Evolutionary conservation across 2,329 filamentous ascomycete species (phyloP).

Genomic region (Penicillium janthinellum): DNA sequence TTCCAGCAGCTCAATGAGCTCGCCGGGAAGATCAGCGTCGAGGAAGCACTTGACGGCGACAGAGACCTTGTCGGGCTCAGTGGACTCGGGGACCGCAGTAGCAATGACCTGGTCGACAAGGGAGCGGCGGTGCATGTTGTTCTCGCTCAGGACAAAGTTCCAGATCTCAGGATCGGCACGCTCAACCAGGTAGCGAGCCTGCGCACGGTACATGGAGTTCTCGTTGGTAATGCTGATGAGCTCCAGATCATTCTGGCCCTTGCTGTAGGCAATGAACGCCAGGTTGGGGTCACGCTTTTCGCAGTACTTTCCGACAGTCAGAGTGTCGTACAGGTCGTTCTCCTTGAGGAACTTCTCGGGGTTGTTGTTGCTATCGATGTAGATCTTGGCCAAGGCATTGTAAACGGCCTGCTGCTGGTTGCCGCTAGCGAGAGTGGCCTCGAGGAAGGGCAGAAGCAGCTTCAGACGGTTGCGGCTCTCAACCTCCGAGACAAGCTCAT

Average conservation of each 20-base stretch:
- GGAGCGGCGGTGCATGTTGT: slow-evolving; percentile 92
- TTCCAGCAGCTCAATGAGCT: slow-evolving; percentile 95
- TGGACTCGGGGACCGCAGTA: slow-evolving; percentile 89
- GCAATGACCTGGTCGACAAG: slow-evolving; percentile 95
- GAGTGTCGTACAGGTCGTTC: slow-evolving; percentile 93
- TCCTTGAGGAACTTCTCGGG: slow-evolving; percentile 97
- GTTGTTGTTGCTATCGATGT: slow-evolving; percentile 98
- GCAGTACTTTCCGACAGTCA: slow-evolving; percentile 94
- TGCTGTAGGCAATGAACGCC: slow-evolving; percentile 90
- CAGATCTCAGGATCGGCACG: slow-evolving; percentile 88
- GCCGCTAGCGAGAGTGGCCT: slow-evolving; percentile 82
- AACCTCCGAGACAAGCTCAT: slow-evolving; percentile 92
- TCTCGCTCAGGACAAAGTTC: slow-evolving; percentile 90
- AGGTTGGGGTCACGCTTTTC: slow-evolving; percentile 97
- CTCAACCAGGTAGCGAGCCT: slow-evolving; percentile 91
- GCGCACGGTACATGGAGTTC: slow-evolving; percentile 99
- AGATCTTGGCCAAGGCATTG: slow-evolving; percentile 98
- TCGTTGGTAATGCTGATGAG: slow-evolving; percentile 98
- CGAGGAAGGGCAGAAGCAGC: slow-evolving; percentile 92
- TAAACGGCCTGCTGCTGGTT: slow-evolving; percentile 96
- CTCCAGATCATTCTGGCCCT: slow-evolving; percentile 96
- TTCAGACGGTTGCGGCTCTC: slow-evolving; percentile 94
- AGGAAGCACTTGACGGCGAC: slow-evolving; percentile 93
- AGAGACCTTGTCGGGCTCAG: slow-evolving; percentile 90
- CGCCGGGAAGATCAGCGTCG: slow-evolving; percentile 82